Conservation (phyloP, 2,329 filamentous ascomycete genomes). For the Pseudopithomyces chartarum region DNA sequence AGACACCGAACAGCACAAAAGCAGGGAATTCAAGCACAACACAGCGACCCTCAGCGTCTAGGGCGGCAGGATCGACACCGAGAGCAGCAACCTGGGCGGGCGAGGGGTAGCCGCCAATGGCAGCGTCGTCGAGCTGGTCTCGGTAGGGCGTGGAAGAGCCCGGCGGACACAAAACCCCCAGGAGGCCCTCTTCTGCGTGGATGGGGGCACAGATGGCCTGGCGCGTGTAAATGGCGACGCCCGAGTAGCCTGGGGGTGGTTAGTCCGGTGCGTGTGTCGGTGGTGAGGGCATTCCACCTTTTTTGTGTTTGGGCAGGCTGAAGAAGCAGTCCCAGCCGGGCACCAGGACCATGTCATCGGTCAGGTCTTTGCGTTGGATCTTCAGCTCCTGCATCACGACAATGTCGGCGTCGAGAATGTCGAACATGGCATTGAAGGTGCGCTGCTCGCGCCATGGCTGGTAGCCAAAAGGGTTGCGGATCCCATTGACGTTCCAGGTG, state of each 20-base stretch:
- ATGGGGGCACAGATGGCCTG: conserved; percentile 84
- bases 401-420: conserved; percentile 88
- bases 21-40: conserved; percentile 91
- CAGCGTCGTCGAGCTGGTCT: conserved; percentile 72
- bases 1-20: conserved; percentile 91
- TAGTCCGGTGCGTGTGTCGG: conserved; percentile 3
- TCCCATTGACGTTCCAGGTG: conserved; percentile 57
- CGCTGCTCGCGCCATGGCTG: conserved; percentile 56
- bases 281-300: conserved; percentile 63
- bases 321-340: conserved; percentile 97
- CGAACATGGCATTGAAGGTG: conserved; percentile 77
- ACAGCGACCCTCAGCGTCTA: conserved; percentile 92
- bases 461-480: conserved; percentile 60
- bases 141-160: conserved; percentile 73
- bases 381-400: conserved; percentile 96
- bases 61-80: conserved; percentile 67
- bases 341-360: conserved; percentile 94
- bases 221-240: conserved; percentile 93
- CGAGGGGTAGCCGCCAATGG: conserved; percentile 88
- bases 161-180: conserved; percentile 76
- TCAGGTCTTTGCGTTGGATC: conserved; percentile 89
- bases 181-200: conserved; percentile 90
- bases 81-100: conserved; percentile 67
- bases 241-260: conserved; percentile 76
- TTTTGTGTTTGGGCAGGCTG: conserved; percentile 90